phyloP scores from a whole-genome alignment of 371 early-diverging fungal species.

The Nematocida sp. region DNA sequence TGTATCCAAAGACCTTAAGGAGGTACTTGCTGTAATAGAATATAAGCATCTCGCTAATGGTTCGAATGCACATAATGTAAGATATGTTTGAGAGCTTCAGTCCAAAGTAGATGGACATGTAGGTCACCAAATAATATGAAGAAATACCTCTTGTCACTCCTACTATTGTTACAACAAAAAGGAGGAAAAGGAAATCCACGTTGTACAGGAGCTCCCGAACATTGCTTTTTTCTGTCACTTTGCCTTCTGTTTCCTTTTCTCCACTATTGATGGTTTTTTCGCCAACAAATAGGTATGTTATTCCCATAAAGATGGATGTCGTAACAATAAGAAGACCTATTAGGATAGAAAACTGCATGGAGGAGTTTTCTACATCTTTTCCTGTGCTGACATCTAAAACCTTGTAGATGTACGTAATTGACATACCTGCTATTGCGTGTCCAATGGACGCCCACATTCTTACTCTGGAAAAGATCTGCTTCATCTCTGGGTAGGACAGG shows the following conservation, averaged over 20 bases:
- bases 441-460: constrained; percentile 55
- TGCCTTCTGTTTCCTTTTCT: background rate
- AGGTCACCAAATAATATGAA: constrained; percentile 42
- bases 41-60: constrained; percentile 45
- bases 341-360: constrained; percentile 9
- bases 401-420: constrained; percentile 28
- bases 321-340: background rate
- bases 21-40: constrained; percentile 51
- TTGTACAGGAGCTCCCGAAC: constrained; percentile 6
- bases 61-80: constrained; percentile 42
- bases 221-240: background rate
- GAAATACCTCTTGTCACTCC: constrained; percentile 44
- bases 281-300: background rate
- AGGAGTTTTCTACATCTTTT: background rate
- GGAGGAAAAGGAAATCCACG: constrained; percentile 9
- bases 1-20: constrained; percentile 50
- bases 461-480: constrained; percentile 44
- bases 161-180: constrained; percentile 31
- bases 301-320: constrained; percentile 4
- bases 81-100: constrained; percentile 36
- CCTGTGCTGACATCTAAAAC: background rate
- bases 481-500: constrained; percentile 14
- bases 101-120: constrained; percentile 14
- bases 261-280: background rate
- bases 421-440: constrained; percentile 31